phyloP scores from a whole-genome alignment of 345 rosid species.

The Erodium maritimum region DNA sequence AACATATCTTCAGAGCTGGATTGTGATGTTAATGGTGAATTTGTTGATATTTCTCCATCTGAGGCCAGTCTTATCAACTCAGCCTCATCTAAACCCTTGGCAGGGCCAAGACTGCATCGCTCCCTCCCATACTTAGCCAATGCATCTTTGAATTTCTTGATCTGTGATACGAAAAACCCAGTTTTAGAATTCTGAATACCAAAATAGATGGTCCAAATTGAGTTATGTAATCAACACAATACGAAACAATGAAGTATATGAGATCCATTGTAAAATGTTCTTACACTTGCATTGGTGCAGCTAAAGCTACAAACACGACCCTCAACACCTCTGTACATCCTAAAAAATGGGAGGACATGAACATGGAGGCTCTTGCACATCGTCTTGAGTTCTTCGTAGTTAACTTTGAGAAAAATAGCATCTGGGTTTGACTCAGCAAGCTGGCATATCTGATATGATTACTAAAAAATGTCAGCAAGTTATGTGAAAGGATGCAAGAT shows the following conservation, averaged over 20 bases:
- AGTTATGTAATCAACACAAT: neutral
- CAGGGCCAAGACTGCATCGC: conserved; percentile 28
- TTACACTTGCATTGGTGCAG: conserved; percentile 45
- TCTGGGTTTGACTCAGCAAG: neutral
- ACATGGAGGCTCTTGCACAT: neutral
- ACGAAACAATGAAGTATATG: neutral
- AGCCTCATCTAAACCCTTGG: conserved; percentile 34
- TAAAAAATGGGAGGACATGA: neutral
- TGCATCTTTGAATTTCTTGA: conserved; percentile 49
- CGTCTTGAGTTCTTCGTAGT: neutral
- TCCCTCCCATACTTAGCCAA: conserved; percentile 35
- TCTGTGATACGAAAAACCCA: conserved; percentile 16
- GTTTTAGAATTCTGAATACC: neutral
- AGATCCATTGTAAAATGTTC: too few relatives aligned
- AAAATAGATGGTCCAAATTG: too few relatives aligned
- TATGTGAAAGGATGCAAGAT: too few relatives aligned
- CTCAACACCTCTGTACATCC: neutral
- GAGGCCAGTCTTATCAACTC: conserved; percentile 23
- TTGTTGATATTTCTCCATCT: conserved; percentile 17
- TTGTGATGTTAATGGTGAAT: neutral
- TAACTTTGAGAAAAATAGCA: neutral
- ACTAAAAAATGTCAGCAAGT: too few relatives aligned
- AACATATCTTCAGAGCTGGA: conserved; percentile 1
- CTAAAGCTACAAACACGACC: conserved; percentile 10
- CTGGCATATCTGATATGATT: neutral